Evolutionary conservation across 805 yeast genomes (phyloP).

Genomic region (Wickerhamomyces ciferrii): DNA sequence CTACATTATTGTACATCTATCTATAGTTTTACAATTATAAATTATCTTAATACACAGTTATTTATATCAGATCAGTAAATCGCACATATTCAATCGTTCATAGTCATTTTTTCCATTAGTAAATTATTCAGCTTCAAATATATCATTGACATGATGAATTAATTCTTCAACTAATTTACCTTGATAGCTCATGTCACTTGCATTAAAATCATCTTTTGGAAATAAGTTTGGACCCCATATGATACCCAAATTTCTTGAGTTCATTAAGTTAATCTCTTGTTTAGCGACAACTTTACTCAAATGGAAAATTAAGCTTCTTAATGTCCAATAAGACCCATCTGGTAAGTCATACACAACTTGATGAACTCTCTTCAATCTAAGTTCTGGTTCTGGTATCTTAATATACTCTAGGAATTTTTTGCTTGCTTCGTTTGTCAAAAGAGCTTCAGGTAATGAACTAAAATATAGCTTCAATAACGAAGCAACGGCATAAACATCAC

Average conservation of each 20-base stretch:
- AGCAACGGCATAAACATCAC: slow-evolving; percentile 85
- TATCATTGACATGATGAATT: slow-evolving; percentile 77
- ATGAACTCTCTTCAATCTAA: slow-evolving; percentile 73
- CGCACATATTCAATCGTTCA: neutral
- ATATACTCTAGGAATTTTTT: slow-evolving; percentile 65
- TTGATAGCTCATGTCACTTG: slow-evolving; percentile 71
- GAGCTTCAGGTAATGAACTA: slow-evolving; percentile 79
- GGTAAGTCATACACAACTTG: slow-evolving; percentile 85
- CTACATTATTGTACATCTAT: too few species aligned
- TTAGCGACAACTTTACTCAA: slow-evolving; percentile 65
- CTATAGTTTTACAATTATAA: neutral
- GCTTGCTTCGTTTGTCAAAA: slow-evolving; percentile 62
- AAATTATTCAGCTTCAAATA: slow-evolving; percentile 54
- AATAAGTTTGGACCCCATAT: slow-evolving; percentile 94
- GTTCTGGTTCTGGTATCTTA: slow-evolving; percentile 53
- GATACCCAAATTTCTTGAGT: slow-evolving; percentile 70
- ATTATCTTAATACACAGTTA: neutral
- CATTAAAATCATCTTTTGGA: slow-evolving; percentile 58
- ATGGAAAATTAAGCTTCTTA: slow-evolving; percentile 82
- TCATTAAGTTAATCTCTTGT: slow-evolving; percentile 73
- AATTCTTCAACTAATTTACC: slow-evolving; percentile 80
- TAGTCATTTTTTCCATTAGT: neutral
- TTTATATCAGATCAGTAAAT: neutral
- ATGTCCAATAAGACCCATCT: slow-evolving; percentile 91
- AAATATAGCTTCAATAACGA: slow-evolving; percentile 82